Base-by-base conservation (phyloP, 306 rosid genomes). In the Vigna hirtella region DNA sequence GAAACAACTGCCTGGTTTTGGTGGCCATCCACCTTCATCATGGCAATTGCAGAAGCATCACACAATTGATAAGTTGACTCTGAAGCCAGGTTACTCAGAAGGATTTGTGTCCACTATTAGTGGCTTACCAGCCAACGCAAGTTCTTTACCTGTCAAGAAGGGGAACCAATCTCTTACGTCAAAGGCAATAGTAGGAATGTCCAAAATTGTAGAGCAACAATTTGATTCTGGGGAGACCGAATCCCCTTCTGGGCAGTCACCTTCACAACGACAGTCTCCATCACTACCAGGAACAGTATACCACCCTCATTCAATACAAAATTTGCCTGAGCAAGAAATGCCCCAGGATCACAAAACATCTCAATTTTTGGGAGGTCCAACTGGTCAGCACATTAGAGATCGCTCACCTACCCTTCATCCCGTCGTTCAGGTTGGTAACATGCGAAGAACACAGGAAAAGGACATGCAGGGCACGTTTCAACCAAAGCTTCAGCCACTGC, bases 21-120 rank as follows among this genome's bases (percentile, higher is more conserved):
- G 84, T 47, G 85, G 65, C 48, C 87, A 74, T 65, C 42, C 82
- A 64, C 83, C 89, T 61, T 83, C 87, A 68, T 86, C 92, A 53
- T 93, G 96, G 98, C 83, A 86, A 56, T 75, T 86, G 65, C 95
- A 82, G 86, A 92, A 90, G 57, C 80, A 86, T 24, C 84, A 70
- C 32, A 63, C 88, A 38, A 56, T 81, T 81, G 92, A 86, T 79
- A 87, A 82, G 70, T 76, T 72, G 83, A 79, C 87, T 72, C 78
- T 65, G 61, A 85, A 76, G 85, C 82, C 89, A 49, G 82, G 66
- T 81, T 85, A 80, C 57, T 87, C 89, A 13, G 93, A 87, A 81
- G 84, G 81, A 64, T 86, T 77, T 77, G 84, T 77, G 73, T 77
- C 93, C 53, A 48, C 85, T 76, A 72, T 81, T n/a, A 79, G 87